Base-by-base conservation (phyloP, 202 grass and related monocot genomes). In the Eragrostis tef region DNA sequence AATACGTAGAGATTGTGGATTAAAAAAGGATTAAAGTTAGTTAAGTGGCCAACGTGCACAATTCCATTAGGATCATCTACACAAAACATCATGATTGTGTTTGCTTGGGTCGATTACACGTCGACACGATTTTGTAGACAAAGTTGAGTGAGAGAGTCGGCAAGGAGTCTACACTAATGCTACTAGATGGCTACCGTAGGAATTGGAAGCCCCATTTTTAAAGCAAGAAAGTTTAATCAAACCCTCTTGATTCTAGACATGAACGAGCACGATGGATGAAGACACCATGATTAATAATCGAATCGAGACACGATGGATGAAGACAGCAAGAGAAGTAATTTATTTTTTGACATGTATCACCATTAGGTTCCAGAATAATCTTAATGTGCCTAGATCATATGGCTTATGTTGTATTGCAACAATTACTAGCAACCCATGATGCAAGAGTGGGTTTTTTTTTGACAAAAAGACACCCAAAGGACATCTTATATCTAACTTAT, bases 51-150 rank as follows among this genome's bases (percentile, higher is more conserved):
- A n/a, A 26, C 15, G 45, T 17, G 21, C 61, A 41, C 45, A 22
- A 16, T n/a, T 17, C 54, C 19, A 47, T 50, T 70, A 6, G 51
- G 13, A 22, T 19, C 15, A 22, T 71, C 11, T 63, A 78, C 74
- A 52, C 56, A 59, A 59, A 77, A 78, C 54, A 71, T 15, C 53
- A 85, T 78, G 74, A 71, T 71, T 78, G 29, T 17, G 29, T 43
- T 19, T 36, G 41, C 49, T 25, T 36, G 64, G 43, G 27, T 11
- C 39, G 60, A 41, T 19, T 58, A 57, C n/a, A 56, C 47, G n/a
- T 45, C 50, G 31, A 58, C 11, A 11, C 11, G 4, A 16, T 11
- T 29, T 67, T 66, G 49, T 84, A 64, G 42, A 22, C 46, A 25
- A 67, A 54, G 41, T 8, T 64, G 21, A 71, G 46, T 13, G 66